A percentile compares a stretch with the other conserved stretches of the same genome.
Evolutionary conservation across 2,329 filamentous ascomycete species (phyloP).

Genomic region (Phialophora expanda): DNA sequence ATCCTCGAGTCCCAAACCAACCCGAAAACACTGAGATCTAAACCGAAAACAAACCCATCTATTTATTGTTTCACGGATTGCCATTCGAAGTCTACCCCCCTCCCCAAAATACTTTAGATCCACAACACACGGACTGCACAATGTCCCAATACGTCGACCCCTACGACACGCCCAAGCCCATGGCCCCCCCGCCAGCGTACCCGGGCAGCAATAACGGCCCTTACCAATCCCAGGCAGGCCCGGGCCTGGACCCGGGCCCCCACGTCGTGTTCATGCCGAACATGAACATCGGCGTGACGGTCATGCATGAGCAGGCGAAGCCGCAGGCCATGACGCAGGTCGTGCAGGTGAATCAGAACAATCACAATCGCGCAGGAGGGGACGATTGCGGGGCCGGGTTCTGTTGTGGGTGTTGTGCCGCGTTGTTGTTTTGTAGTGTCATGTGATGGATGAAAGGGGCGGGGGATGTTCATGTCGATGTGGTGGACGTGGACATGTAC

Average conservation of each 20-base stretch:
- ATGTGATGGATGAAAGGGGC: neutral
- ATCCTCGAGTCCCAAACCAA: neutral
- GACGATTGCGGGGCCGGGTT: slow-evolving; percentile 1
- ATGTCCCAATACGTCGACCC: slow-evolving; percentile 5
- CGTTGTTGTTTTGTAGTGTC: slow-evolving; percentile 2
- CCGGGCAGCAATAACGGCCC: neutral
- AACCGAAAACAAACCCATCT: neutral
- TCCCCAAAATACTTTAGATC: too few species aligned
- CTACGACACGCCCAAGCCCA: neutral
- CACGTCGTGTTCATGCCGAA: neutral
- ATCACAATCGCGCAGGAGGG: neutral
- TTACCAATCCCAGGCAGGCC: neutral
- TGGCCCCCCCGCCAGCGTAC: neutral
- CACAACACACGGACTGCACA: neutral
- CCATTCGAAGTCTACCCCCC: too few species aligned
- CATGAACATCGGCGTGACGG: neutral
- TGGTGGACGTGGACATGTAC: too few species aligned
- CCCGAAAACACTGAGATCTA: neutral
- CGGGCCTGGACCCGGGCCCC: neutral
- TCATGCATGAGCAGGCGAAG: neutral
- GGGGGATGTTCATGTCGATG: neutral
- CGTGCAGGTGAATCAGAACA: slow-evolving; percentile 3
- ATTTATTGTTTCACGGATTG: too few species aligned
- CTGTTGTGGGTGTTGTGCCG: slow-evolving; percentile 2
- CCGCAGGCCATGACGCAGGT: neutral